These are phyloP conservation scores for Chalara sp. DNA, from an alignment of 2,329 filamentous ascomycete genomes.

Conservation along the genomic window DNA sequence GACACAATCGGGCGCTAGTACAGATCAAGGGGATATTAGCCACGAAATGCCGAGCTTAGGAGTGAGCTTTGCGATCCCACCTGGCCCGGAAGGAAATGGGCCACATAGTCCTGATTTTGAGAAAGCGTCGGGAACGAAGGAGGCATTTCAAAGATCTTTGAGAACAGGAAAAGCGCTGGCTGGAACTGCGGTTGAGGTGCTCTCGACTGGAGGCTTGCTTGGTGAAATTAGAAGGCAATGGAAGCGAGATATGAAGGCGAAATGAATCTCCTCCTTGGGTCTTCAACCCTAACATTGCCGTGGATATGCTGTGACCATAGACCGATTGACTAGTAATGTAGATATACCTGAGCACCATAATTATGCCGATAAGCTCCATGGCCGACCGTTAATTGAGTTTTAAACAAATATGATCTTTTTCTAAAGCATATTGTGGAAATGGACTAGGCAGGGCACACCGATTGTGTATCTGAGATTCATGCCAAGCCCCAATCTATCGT, in stretches of 20 bases:
- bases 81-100: constrained; percentile 38
- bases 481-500: too few relatives aligned
- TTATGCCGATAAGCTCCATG: too few relatives aligned
- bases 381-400: too few relatives aligned
- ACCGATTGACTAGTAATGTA: too few relatives aligned
- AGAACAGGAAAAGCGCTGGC: constrained; percentile 19
- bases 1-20: constrained; percentile 44
- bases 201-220: constrained; percentile 36
- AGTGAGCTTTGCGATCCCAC: constrained; percentile 42
- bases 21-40: constrained; percentile 53
- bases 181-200: constrained; percentile 42
- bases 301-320: too few relatives aligned
- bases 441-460: too few relatives aligned
- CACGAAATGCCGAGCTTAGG: constrained; percentile 50
- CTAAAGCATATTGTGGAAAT: too few relatives aligned
- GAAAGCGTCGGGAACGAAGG: constrained; percentile 22
- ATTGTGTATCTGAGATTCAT: too few relatives aligned
- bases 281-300: too few relatives aligned
- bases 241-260: constrained; percentile 5
- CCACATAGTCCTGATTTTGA: constrained; percentile 39
- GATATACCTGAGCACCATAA: too few relatives aligned
- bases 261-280: too few relatives aligned
- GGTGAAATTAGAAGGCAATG: constrained; percentile 36
- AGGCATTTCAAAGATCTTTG: constrained; percentile 16
- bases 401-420: too few relatives aligned